Evolutionary conservation across 2,329 filamentous ascomycete species (phyloP).

Genomic region (Xylogone sp.): DNA sequence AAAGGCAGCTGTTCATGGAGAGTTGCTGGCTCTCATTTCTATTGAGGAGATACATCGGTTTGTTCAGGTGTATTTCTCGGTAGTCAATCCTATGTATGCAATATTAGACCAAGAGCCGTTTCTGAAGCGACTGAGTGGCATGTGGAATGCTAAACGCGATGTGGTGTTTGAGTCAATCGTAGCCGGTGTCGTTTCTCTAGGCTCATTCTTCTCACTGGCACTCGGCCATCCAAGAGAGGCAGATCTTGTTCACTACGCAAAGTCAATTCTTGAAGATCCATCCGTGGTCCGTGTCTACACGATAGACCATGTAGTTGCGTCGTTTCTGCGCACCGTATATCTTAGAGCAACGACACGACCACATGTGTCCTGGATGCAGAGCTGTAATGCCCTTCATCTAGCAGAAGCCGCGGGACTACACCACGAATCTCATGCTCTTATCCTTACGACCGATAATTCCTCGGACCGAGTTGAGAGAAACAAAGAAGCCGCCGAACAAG

Average conservation of each 20-base stretch:
- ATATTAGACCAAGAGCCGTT: slow-evolving; percentile 21
- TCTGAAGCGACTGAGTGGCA: slow-evolving; percentile 17
- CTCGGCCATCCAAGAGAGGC: slow-evolving; percentile 16
- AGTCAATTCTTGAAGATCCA: slow-evolving; percentile 7
- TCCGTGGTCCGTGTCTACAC: slow-evolving; percentile 11
- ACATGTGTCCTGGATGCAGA: slow-evolving; percentile 8
- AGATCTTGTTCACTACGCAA: slow-evolving; percentile 10
- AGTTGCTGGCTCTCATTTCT: slow-evolving; percentile 16
- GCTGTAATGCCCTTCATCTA: slow-evolving; percentile 7
- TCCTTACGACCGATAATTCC: slow-evolving; percentile 8
- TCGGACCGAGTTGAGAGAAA: slow-evolving; percentile 3
- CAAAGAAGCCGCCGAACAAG: slow-evolving; percentile 7
- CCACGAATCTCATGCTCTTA: slow-evolving; percentile 13
- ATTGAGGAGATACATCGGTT: slow-evolving; percentile 18
- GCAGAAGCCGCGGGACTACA: slow-evolving; percentile 8
- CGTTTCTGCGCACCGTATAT: slow-evolving; percentile 5
- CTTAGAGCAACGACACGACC: slow-evolving; percentile 5
- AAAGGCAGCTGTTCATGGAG: slow-evolving; percentile 12
- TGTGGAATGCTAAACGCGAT: slow-evolving; percentile 21
- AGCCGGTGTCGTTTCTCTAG: slow-evolving; percentile 21
- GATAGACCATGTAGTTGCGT: slow-evolving; percentile 4
- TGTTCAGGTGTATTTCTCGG: slow-evolving; percentile 18
- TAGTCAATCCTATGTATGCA: slow-evolving; percentile 24
- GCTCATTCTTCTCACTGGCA: slow-evolving; percentile 21
- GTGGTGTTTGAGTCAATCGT: slow-evolving; percentile 27